Base-by-base conservation (phyloP, 257 asterid genomes). In the Ligustrum vulgare region DNA sequence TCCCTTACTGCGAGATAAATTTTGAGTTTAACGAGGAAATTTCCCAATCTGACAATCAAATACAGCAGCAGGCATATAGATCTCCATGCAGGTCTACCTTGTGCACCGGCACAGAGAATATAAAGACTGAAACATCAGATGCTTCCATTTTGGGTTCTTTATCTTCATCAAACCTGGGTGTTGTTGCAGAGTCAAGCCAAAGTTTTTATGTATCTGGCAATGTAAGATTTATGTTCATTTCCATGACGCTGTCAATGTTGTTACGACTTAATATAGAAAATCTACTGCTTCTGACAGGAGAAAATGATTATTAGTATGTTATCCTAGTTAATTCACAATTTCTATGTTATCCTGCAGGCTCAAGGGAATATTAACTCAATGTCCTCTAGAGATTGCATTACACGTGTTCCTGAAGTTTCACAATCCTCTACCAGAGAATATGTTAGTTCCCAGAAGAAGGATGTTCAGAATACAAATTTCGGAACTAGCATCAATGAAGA, bases 1-100 rank as follows among this genome's bases (percentile, higher is more conserved):
- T 79, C 72, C 97, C 97, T 45, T 94, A 90, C 75, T 83, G 90
- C 69, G 82, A 87, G 68, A 80, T 82, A 72, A 79, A 84, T 18
- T 79, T 73, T 33, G 86, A 67, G 41, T 67, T 70, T 54, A 71
- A 76, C 22, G 75, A 77, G 73, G 86, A 77, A 70, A 74, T 76
- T 35, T 69, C 78, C 34, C 64, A 36, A 51, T 71, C 49, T 36
- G 75, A 62, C 31, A 80, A 73, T 73, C 81, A 63, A 8, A 75
- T 73, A 56, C 37, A 32, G 12, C 76, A 76, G 41, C 74, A 18
- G 64, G 34, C 68, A 8, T 43, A 75, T 66, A 68, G 60, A 78
- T 60, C 78, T 78, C 69, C 75, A 41, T n/a, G 18, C n/a, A 22
- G 18, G 16, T 36, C 63, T 33, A 39, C 35, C 31, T 67, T 63